Conservation (phyloP, 352 stramenopile species). For the Phytopythium aichiense region DNA sequence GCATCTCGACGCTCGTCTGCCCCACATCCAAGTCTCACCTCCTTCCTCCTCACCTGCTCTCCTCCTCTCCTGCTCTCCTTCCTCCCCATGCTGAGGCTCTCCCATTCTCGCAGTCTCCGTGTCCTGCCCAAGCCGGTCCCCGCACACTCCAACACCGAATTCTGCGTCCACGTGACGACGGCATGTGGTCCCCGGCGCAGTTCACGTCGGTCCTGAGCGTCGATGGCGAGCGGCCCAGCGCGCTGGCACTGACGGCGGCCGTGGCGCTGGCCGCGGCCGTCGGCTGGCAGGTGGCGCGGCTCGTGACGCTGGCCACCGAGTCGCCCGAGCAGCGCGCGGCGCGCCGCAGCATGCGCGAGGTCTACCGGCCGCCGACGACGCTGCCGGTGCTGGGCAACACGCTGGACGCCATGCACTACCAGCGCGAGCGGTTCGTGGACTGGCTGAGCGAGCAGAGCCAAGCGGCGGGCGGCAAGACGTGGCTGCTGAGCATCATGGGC, state of each 20-base stretch:
- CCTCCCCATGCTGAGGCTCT: too few species aligned
- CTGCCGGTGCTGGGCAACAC: conserved; percentile 31
- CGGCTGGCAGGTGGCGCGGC: conserved; percentile 10
- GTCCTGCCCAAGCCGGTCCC: not conserved
- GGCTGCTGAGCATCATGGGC: conserved; percentile 20
- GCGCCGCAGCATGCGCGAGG: conserved; percentile 11
- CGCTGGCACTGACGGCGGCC: conserved; percentile 7
- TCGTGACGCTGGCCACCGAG: conserved; percentile 4
- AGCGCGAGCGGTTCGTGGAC: conserved; percentile 26
- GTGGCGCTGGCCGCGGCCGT: conserved; percentile 8
- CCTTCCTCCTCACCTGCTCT: too few species aligned
- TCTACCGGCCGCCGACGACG: conserved; percentile 21
- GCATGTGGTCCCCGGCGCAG: conserved; percentile 7
- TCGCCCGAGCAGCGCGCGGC: conserved; percentile 8
- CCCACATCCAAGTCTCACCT: too few species aligned
- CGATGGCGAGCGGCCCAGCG: not conserved
- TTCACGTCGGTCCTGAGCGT: not conserved
- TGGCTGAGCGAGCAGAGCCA: conserved; percentile 31
- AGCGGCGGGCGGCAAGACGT: conserved; percentile 20
- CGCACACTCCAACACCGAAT: too few species aligned
- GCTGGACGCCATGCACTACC: conserved; percentile 26
- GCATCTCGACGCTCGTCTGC: too few species aligned
- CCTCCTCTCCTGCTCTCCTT: not conserved
- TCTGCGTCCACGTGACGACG: not conserved
- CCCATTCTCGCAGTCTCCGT: not conserved